phyloP scores from a whole-genome alignment of 768 basidiomycete genomes.

The Pleurotus platypus region DNA sequence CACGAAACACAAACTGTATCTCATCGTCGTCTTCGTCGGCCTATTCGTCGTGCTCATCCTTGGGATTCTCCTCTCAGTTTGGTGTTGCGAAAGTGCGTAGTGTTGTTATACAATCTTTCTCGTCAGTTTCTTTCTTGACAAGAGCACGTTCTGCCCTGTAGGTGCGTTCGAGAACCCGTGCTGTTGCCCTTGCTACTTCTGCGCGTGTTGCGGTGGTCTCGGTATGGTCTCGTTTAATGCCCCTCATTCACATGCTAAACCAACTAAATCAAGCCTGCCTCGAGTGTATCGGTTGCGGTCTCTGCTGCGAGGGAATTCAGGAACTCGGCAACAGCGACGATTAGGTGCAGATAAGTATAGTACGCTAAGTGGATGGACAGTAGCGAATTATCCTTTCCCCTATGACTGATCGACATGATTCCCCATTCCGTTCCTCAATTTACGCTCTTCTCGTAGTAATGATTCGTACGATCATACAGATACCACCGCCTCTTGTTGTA shows the following conservation, averaged over 20 bases:
- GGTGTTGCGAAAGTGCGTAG: slow-evolving; percentile 58
- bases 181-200: slow-evolving; percentile 70
- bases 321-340: slow-evolving; percentile 15
- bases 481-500: too few species aligned
- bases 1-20: slow-evolving; percentile 33
- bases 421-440: too few species aligned
- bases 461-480: too few species aligned
- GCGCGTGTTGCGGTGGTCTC: slow-evolving; percentile 69
- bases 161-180: slow-evolving; percentile 59
- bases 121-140: not conserved
- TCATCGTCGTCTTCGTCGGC: slow-evolving; percentile 65
- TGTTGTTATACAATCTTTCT: too few species aligned
- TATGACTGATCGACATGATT: too few species aligned
- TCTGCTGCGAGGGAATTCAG: slow-evolving; percentile 50
- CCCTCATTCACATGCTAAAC: not conserved
- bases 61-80: slow-evolving; percentile 58
- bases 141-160: slow-evolving; percentile 17
- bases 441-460: too few species aligned
- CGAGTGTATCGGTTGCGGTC: slow-evolving; percentile 67
- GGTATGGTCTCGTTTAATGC: slow-evolving; percentile 29
- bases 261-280: slow-evolving; percentile 51
- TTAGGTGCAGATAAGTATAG: too few species aligned
- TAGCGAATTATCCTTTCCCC: too few species aligned
- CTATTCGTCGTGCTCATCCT: slow-evolving; percentile 51
- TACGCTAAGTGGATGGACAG: too few species aligned